Base-by-base conservation (phyloP, 2,329 filamentous ascomycete genomes). In the Paradendryphiella salina region DNA sequence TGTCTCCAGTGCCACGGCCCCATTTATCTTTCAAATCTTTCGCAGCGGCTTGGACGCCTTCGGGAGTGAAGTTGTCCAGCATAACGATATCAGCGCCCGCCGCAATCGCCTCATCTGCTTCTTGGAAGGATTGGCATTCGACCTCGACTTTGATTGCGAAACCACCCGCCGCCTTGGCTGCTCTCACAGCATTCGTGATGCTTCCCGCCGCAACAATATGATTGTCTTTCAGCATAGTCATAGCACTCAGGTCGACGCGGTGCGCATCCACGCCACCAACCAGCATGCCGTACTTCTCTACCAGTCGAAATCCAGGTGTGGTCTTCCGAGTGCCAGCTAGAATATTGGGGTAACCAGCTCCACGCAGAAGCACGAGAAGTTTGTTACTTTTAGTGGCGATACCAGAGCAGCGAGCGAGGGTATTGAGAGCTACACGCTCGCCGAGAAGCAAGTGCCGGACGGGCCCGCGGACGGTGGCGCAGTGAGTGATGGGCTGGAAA, bases 141-240 rank as follows among this genome's bases (percentile, higher is more conserved):
- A 99, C 94, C 77, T 99, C 94, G 33, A 99, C 83, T 80, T 97
- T 99, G 52, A 96, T 80, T 33, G 89, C 85, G 75, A 97, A 99
- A 0, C 94, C 94, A 7, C 86, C 93, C 0, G 87, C 90, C 9
- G 85, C 81, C 71, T 90, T 90, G 18, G 94, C 94, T 2, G 93
- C 90, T 33, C 79, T 79, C 18, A 99, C 92, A 5, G 94, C 94
- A 17, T 88, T 85, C 1, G 88, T 85, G 73, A 99, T 97, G 69
- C 88, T 89, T 20, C 80, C 80, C 46, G 88, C 87, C 56, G 90
- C 90, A 88, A 93, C 96, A 50, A 99, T 87, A 75, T 99, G 94
- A 75, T 99, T 99, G 76, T 99, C 94, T 79, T 99, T 99, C 59
- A 99, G 81, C 94, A 99, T 99, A 49, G 92, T 92, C 94, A 99